phyloP scores from a whole-genome alignment of 805 yeast species.

The Torulaspora quercuum region DNA sequence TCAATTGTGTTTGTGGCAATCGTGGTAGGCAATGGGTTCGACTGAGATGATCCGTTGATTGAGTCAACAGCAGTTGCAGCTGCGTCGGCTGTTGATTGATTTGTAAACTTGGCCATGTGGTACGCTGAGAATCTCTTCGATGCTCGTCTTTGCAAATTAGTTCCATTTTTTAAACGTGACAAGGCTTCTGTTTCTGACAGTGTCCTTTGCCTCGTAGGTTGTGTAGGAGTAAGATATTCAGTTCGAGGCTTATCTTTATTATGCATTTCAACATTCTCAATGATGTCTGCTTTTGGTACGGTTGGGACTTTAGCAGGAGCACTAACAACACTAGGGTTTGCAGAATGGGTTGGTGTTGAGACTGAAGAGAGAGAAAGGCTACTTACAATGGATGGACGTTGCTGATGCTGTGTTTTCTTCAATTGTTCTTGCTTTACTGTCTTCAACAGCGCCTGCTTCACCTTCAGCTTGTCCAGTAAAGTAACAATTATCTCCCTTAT shows the following conservation, averaged over 20 bases:
- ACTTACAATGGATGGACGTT: slow-evolving; percentile 17
- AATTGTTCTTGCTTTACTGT: slow-evolving; percentile 22
- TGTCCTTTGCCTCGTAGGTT: slow-evolving; percentile 9
- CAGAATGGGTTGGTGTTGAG: slow-evolving; percentile 13
- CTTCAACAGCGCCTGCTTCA: slow-evolving; percentile 57
- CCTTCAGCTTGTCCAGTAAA: slow-evolving; percentile 71
- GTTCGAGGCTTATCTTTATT: neutral
- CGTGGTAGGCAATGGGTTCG: slow-evolving; percentile 4
- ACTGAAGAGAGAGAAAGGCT: slow-evolving; percentile 12
- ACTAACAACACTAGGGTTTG: slow-evolving; percentile 4
- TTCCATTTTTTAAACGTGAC: slow-evolving; percentile 74
- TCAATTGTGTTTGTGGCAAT: slow-evolving; percentile 1
- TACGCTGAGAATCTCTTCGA: slow-evolving; percentile 92
- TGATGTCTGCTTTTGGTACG: neutral
- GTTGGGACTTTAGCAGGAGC: slow-evolving; percentile 4
- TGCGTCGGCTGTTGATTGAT: slow-evolving; percentile 37
- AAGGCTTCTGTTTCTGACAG: slow-evolving; percentile 53
- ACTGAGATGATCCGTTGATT: slow-evolving; percentile 7
- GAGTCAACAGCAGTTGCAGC: slow-evolving; percentile 25
- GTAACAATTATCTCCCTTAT: slow-evolving; percentile 83
- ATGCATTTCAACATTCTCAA: neutral
- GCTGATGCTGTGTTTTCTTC: slow-evolving; percentile 15
- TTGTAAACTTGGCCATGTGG: slow-evolving; percentile 75
- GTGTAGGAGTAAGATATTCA: slow-evolving; percentile 1
- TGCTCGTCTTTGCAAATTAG: slow-evolving; percentile 84